These are phyloP conservation scores for Fusarium sp. DNA, from an alignment of 2,329 filamentous ascomycete species.

Conservation along the genomic window DNA sequence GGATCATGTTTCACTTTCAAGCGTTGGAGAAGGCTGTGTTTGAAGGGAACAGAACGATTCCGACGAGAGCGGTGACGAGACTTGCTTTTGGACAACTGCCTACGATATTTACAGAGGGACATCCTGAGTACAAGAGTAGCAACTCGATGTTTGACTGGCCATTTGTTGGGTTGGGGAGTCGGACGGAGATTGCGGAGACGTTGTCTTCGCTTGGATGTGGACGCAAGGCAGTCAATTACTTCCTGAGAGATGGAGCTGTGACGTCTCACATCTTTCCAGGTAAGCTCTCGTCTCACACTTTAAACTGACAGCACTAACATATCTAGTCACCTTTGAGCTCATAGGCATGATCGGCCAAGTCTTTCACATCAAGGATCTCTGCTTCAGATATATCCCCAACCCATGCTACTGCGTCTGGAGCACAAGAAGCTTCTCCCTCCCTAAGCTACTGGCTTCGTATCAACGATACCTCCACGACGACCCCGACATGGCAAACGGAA, in stretches of 20 bases:
- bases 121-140: rapidly evolving
- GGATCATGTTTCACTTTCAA: constrained; percentile 15
- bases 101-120: neutral
- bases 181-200: constrained; percentile 3
- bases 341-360: constrained; percentile 18
- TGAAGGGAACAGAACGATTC: neutral
- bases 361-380: constrained; percentile 20
- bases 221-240: constrained; percentile 5
- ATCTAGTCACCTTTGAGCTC: constrained; percentile 5
- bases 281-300: neutral
- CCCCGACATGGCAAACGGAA: neutral
- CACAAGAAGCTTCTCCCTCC: neutral
- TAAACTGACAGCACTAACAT: neutral
- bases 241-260: constrained; percentile 5
- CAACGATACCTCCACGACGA: neutral
- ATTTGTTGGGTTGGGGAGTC: neutral
- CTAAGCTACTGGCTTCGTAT: neutral
- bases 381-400: constrained; percentile 23
- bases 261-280: constrained; percentile 15
- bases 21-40: constrained; percentile 13
- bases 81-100: constrained; percentile 19
- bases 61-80: neutral
- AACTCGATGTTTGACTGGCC: rapidly evolving
- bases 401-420: constrained; percentile 18
- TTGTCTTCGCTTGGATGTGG: neutral